phyloP scores from a whole-genome alignment of 768 basidiomycete genomes.

The Filobasidium wieringae region DNA sequence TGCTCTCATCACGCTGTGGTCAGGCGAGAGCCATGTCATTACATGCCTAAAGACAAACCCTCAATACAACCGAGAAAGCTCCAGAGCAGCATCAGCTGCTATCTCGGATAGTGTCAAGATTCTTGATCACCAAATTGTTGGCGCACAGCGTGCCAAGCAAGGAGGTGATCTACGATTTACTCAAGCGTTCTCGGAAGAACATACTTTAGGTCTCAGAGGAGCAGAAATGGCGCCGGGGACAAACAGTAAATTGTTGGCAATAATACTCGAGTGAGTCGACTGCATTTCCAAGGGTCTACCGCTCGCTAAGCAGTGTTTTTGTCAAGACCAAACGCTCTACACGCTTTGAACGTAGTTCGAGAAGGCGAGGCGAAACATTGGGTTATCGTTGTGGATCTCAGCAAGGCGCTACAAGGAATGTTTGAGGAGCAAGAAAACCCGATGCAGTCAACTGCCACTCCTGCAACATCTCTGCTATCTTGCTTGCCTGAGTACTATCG shows the following conservation, averaged over 20 bases:
- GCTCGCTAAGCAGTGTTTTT: neutral
- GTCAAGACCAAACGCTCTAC: neutral
- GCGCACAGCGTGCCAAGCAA: neutral
- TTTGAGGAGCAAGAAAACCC: neutral
- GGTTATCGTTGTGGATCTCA: neutral
- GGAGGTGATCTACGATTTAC: neutral
- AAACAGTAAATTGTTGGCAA: neutral
- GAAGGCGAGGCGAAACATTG: neutral
- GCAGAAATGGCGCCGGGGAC: no score
- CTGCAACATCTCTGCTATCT: neutral
- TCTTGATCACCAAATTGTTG: neutral
- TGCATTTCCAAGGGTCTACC: neutral
- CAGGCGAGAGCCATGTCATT: neutral
- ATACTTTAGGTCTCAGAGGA: neutral
- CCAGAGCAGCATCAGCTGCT: neutral
- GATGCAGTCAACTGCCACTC: neutral
- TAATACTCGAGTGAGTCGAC: neutral
- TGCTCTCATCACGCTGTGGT: neutral
- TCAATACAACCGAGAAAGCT: neutral
- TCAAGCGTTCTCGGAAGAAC: neutral
- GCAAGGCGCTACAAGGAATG: neutral
- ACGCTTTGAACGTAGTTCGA: neutral
- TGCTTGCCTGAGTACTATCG: no score
- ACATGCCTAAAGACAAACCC: neutral
- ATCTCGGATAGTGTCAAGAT: neutral